phyloP scores from a whole-genome alignment of 768 basidiomycete genomes.

The Tremella mesenterica region DNA sequence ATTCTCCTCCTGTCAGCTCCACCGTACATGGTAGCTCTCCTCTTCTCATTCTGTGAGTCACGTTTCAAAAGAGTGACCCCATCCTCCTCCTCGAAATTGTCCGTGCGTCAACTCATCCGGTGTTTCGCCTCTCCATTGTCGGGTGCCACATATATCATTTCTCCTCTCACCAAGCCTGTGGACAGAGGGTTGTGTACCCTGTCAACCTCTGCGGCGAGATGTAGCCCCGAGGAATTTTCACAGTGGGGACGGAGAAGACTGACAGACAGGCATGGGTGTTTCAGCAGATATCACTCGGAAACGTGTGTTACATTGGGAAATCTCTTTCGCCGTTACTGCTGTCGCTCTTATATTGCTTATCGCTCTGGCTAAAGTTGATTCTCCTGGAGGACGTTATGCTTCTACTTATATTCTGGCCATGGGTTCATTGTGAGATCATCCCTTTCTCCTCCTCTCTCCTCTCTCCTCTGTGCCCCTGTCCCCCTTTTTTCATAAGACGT shows the following conservation, averaged over 20 bases:
- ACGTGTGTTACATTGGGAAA: background rate
- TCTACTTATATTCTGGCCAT: background rate
- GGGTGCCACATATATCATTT: background rate
- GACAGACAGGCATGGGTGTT: background rate
- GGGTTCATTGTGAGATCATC: background rate
- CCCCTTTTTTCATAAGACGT: no score
- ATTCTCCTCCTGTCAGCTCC: background rate
- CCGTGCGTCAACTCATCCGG: no score
- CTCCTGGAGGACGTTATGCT: background rate
- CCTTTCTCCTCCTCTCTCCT: no score
- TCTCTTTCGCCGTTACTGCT: background rate
- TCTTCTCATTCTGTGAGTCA: background rate
- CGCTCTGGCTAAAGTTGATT: background rate
- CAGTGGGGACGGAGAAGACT: no score
- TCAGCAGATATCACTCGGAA: background rate
- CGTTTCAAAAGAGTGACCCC: no score
- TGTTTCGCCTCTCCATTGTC: no score
- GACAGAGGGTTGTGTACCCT: no score
- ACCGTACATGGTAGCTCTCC: background rate
- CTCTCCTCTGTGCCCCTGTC: no score
- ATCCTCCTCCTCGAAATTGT: no score
- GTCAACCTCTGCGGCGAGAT: no score
- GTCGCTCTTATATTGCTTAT: background rate
- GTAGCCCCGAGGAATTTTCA: no score
- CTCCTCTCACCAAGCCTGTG: background rate